Evolutionary conservation across 2,329 filamentous ascomycete species (phyloP).

Genomic region (Furcasterigmium sp.): DNA sequence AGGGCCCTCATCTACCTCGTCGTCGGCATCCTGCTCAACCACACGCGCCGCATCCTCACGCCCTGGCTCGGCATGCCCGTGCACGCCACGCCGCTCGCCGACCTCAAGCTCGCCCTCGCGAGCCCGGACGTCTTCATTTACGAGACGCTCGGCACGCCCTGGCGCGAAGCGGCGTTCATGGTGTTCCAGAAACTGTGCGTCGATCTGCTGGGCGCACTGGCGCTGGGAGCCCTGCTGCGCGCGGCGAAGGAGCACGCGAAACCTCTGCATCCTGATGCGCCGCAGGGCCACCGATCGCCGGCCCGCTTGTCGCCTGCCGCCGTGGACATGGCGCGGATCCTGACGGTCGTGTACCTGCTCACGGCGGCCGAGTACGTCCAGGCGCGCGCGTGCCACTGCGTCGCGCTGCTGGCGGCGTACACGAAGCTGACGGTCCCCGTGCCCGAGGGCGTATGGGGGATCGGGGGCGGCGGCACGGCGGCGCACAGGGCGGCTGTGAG

Average conservation of each 20-base stretch:
- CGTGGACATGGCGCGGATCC: constrained; percentile 5
- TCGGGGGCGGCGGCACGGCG: background rate
- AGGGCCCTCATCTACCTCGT: constrained; percentile 19
- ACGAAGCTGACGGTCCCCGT: constrained; percentile 10
- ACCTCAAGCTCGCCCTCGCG: constrained; percentile 27
- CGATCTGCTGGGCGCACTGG: constrained; percentile 9
- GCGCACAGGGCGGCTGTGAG: background rate
- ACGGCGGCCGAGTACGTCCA: constrained; percentile 22
- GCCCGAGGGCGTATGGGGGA: background rate
- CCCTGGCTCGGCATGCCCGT: constrained; percentile 23
- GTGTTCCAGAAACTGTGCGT: constrained; percentile 12
- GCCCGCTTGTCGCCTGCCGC: too few relatives aligned
- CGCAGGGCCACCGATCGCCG: constrained; percentile 3
- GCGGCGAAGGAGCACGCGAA: background rate
- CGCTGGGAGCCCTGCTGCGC: constrained; percentile 4
- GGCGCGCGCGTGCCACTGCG: constrained; percentile 17
- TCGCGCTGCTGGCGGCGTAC: constrained; percentile 20
- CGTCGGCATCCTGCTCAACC: constrained; percentile 31
- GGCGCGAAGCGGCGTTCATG: constrained; percentile 10
- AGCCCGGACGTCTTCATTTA: constrained; percentile 29
- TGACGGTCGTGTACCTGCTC: constrained; percentile 15
- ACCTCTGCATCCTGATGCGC: background rate
- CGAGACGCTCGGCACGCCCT: constrained; percentile 15
- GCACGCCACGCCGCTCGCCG: constrained; percentile 23
- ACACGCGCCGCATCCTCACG: constrained; percentile 27